Evolutionary conservation across 495 filamentous ascomycete species (phyloP).

Genomic region (Neurospora sp.): DNA sequence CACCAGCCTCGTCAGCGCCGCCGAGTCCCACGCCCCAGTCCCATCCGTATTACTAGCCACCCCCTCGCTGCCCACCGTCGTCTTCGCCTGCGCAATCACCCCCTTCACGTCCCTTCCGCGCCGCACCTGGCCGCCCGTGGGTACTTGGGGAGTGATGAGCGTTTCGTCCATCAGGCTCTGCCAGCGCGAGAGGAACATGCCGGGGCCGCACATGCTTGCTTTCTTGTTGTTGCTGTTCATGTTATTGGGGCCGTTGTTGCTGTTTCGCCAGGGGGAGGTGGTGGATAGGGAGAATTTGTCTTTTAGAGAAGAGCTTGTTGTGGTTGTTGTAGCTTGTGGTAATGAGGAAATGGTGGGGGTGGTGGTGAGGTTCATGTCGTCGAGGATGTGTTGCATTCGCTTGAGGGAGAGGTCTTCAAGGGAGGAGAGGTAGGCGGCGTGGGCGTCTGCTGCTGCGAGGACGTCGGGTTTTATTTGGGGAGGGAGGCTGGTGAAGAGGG

Average conservation of each 20-base stretch:
- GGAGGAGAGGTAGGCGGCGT: conserved; percentile 41
- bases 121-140: conserved; percentile 31
- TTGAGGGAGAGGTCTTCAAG: conserved; percentile 37
- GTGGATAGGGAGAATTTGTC: not conserved
- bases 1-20: conserved; percentile 4
- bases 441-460: conserved; percentile 35
- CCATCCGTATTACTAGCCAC: conserved; percentile 18
- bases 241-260: not conserved
- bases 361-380: conserved; percentile 12
- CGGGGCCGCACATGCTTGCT: conserved; percentile 42
- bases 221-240: conserved; percentile 1
- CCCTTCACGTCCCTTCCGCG: conserved; percentile 42
- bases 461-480: conserved; percentile 23
- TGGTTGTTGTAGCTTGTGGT: not conserved
- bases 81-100: conserved; percentile 37
- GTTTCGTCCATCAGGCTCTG: conserved; percentile 51
- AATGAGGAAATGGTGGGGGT: not conserved
- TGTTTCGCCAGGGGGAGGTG: conserved; percentile 1
- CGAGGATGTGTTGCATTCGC: conserved; percentile 36
- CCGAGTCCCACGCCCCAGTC: conserved; percentile 11
- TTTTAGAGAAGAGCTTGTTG: not conserved
- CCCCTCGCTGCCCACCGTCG: conserved; percentile 22
- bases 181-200: conserved; percentile 55
- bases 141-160: conserved; percentile 42
- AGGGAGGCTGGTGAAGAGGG: conserved; percentile 36